These are phyloP conservation scores for Wickerhamiella alocasiicola DNA, from an alignment of 805 yeast genomes.

Conservation along the genomic window DNA sequence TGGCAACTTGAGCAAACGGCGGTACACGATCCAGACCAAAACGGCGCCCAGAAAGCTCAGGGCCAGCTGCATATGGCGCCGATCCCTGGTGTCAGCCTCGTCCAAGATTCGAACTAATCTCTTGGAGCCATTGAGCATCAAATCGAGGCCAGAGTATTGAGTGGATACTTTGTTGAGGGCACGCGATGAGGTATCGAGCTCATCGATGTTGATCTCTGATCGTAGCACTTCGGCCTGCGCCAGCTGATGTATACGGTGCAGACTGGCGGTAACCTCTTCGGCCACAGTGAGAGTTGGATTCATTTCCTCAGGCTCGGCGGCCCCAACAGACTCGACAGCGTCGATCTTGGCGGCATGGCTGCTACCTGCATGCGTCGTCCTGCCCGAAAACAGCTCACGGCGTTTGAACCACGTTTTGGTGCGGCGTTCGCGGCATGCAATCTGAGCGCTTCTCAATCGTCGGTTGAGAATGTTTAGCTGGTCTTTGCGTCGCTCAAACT, in stretches of 20 bases:
- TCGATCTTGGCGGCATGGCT: neutral
- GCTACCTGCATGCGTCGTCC: neutral
- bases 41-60: conserved; percentile 29
- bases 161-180: conserved; percentile 25
- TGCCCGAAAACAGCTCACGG: conserved; percentile 1
- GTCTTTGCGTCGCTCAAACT: conserved; percentile 3
- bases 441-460: conserved; percentile 8
- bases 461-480: neutral
- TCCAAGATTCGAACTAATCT: conserved; percentile 29
- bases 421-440: neutral
- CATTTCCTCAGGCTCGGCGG: neutral
- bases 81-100: conserved; percentile 31
- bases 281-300: conserved; percentile 16
- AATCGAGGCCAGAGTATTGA: conserved; percentile 29
- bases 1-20: conserved; percentile 30
- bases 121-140: conserved; percentile 27
- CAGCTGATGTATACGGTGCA: conserved; percentile 26
- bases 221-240: conserved; percentile 31
- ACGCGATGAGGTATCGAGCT: conserved; percentile 29
- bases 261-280: conserved; percentile 23
- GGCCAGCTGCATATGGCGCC: conserved; percentile 28
- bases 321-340: neutral
- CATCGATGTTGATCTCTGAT: conserved; percentile 28
- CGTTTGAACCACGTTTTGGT: conserved; percentile 1
- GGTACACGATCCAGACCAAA: conserved; percentile 29